phyloP scores from a whole-genome alignment of 2,329 filamentous ascomycete genomes.

The Fusarium transvaalense region DNA sequence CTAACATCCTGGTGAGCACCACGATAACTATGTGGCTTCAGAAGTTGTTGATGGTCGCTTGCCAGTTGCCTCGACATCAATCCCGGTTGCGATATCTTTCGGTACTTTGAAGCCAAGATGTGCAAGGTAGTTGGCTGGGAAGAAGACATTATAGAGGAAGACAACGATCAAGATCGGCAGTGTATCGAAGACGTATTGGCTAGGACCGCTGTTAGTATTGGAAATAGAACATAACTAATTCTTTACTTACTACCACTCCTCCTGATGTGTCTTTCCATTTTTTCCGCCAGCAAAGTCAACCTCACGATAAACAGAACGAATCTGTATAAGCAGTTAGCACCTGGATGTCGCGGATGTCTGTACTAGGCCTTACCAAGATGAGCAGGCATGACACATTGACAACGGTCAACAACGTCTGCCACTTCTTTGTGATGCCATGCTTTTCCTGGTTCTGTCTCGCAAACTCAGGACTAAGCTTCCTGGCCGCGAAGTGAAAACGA shows the following conservation, averaged over 20 bases:
- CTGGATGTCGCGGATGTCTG: fast-evolving
- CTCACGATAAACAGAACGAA: conserved; percentile 42
- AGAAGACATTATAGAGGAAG: conserved; percentile 39
- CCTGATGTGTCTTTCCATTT: conserved; percentile 28
- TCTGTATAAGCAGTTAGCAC: neutral
- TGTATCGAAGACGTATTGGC: conserved; percentile 37
- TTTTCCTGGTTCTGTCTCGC: conserved; percentile 28
- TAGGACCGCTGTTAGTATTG: neutral
- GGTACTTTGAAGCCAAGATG: conserved; percentile 36
- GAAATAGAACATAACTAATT: fast-evolving
- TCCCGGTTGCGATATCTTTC: neutral
- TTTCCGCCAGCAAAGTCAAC: conserved; percentile 39
- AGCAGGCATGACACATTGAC: conserved; percentile 38
- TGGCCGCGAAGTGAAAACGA: conserved; percentile 61
- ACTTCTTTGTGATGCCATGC: conserved; percentile 27
- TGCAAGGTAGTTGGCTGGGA: conserved; percentile 33
- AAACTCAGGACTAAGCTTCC: conserved; percentile 23
- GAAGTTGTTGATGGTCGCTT: neutral
- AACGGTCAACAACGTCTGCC: conserved; percentile 28
- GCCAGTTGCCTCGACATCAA: neutral
- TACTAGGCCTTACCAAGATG: conserved; percentile 25
- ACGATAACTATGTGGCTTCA: neutral
- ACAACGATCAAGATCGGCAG: conserved; percentile 36
- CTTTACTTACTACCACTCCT: conserved; percentile 42
- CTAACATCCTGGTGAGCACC: fast-evolving